Evolutionary conservation across 2,329 filamentous ascomycete genomes (phyloP), one percentile per base, ranked within the genome.

Genomic region (Cytospora leucostoma): DNA sequence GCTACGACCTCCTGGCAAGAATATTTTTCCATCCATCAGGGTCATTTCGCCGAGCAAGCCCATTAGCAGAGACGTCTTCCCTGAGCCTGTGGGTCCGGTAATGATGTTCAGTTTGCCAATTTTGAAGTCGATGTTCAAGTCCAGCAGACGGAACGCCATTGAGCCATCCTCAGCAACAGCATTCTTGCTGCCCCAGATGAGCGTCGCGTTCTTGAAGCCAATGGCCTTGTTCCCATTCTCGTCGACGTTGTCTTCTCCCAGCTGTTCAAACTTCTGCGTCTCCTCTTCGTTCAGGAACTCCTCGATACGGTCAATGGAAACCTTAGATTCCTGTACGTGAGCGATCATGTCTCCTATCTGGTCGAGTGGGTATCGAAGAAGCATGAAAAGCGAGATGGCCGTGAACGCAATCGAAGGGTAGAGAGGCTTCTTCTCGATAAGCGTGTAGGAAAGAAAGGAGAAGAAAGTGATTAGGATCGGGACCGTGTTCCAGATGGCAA

Each of bases 291-390:
- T 88, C 50, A 99, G 77, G 71, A 97, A 99, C 70, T 96, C 91
- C 72, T 99, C 94, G 8, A 99, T 92, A 80, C 95, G 93, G 72
- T 97, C 93, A 58, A 99, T 88, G 0, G 95, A 99, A 21, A 99
- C 94, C 78, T 96, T 96, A 32, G 93, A 92, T 77, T 99, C 95
- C 78, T 97, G 93, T 4, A 99, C 93, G 77, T 98, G 95, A 12
- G 95, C 95, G 72, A 98, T 90, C 95, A 99, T 99, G 76, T 99
- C 95, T 57, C 95, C 95, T 60, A 99, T 84, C 77, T 98, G 94
- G 74, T 99, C 95, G 53, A 99, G 81, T 5, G 95, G 95, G 59
- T 97, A 91, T 55, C 95, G 89, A 15, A 99, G 87, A 49, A 99
- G 87, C 74, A 93, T 93, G 75, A 99, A 99, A 67, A 99, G 88